These are phyloP conservation scores for Nothopassalora personata DNA, from an alignment of 2,329 filamentous ascomycete species.

Conservation along the genomic window DNA sequence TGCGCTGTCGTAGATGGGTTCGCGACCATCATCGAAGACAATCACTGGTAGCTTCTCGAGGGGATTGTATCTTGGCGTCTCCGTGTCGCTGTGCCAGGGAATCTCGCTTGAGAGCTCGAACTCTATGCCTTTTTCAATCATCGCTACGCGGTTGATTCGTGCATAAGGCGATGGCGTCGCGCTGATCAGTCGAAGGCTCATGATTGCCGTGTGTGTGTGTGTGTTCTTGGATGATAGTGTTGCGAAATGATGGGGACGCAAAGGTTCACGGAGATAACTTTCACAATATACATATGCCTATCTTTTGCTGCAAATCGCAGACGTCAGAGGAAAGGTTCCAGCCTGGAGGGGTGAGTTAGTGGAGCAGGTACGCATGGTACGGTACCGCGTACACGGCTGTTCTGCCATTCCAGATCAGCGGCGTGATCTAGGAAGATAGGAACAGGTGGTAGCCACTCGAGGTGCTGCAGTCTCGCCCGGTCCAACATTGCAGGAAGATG, in stretches of 20 bases:
- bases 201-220: not conserved
- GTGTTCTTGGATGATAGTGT: not conserved
- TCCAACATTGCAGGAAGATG: too few relatives aligned
- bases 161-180: constrained; percentile 20
- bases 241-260: not conserved
- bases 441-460: too few relatives aligned
- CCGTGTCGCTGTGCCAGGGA: constrained; percentile 18
- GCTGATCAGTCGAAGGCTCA: constrained; percentile 8
- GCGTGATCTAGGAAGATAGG: too few relatives aligned
- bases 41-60: constrained; percentile 22
- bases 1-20: constrained; percentile 18
- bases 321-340: not conserved
- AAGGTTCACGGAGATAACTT: not conserved
- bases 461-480: too few relatives aligned
- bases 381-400: not conserved
- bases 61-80: constrained; percentile 16
- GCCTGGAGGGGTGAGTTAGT: not conserved
- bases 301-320: not conserved
- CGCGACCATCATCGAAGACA: constrained; percentile 13
- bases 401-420: not conserved
- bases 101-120: constrained; percentile 16
- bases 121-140: constrained; percentile 17
- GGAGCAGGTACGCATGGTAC: not conserved
- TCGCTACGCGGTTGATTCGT: constrained; percentile 20
- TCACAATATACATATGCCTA: not conserved